phyloP scores from a whole-genome alignment of 176 grass and related monocot species.

The Stipa capillata region DNA sequence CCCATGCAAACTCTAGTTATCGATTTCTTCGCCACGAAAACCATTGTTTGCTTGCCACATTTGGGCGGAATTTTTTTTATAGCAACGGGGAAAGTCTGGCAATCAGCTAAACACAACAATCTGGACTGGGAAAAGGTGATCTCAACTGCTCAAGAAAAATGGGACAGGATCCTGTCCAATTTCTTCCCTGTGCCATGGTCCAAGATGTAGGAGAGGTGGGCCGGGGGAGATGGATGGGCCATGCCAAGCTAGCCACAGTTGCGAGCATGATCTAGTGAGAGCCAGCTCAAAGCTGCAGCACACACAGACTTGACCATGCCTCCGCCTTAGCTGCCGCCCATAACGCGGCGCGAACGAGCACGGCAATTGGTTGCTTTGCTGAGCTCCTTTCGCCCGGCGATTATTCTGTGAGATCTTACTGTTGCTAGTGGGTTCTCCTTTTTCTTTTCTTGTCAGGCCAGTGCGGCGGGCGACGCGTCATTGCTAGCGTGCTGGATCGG shows the following conservation, averaged over 20 bases:
- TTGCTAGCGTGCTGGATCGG: neutral
- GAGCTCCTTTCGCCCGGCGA: constrained; percentile 12
- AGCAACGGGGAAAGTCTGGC: too few relatives aligned
- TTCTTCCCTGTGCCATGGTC: constrained; percentile 22
- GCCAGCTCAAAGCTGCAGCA: constrained; percentile 29
- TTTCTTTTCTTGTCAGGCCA: constrained; percentile 2
- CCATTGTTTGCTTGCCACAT: too few relatives aligned
- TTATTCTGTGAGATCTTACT: constrained; percentile 5
- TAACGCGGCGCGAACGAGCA: constrained; percentile 8
- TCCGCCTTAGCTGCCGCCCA: neutral
- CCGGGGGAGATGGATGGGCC: neutral
- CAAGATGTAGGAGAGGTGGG: constrained; percentile 18
- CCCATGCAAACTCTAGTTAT: too few relatives aligned
- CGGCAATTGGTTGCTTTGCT: constrained; percentile 20
- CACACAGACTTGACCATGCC: neutral
- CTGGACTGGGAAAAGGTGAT: neutral
- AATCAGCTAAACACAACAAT: neutral
- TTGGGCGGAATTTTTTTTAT: too few relatives aligned
- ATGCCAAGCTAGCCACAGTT: neutral
- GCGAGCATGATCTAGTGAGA: constrained; percentile 14
- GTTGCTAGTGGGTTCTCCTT: constrained; percentile 6
- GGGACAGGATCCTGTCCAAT: constrained; percentile 3
- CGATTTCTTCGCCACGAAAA: too few relatives aligned
- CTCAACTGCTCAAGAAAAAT: neutral
- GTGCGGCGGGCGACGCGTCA: neutral